Evolutionary conservation across 2,329 filamentous ascomycete species (phyloP).

Genomic region (Penicillium sp.): DNA sequence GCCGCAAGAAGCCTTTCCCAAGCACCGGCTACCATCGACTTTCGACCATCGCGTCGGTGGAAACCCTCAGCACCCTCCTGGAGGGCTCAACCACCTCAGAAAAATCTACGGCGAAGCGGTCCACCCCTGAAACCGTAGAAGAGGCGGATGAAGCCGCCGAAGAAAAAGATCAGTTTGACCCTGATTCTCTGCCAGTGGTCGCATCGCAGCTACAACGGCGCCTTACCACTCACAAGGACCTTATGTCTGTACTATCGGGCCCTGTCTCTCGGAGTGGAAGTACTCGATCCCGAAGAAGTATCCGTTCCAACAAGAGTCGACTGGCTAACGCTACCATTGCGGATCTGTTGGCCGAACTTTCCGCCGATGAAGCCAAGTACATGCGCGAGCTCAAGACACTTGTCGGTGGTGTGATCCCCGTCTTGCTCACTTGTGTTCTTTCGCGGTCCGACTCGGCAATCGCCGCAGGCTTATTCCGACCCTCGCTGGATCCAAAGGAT

Average conservation of each 20-base stretch:
- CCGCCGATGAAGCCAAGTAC: slow-evolving; percentile 83
- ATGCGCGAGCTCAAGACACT: slow-evolving; percentile 88
- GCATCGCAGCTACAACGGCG: slow-evolving; percentile 65
- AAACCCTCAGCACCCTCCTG: slow-evolving; percentile 51
- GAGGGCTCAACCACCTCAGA: slow-evolving; percentile 24
- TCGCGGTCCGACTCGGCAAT: slow-evolving; percentile 68
- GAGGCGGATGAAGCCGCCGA: slow-evolving; percentile 33
- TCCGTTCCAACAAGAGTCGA: slow-evolving; percentile 71
- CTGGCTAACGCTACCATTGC: slow-evolving; percentile 69
- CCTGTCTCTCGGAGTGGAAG: slow-evolving; percentile 65
- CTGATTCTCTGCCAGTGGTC: slow-evolving; percentile 52
- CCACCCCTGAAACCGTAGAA: slow-evolving; percentile 12
- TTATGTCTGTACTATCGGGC: slow-evolving; percentile 86
- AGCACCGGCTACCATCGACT: slow-evolving; percentile 57
- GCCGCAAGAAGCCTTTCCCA: slow-evolving; percentile 53
- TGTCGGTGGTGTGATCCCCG: slow-evolving; percentile 92
- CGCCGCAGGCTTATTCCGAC: slow-evolving; percentile 69
- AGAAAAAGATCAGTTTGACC: slow-evolving; percentile 49
- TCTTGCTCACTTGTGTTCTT: slow-evolving; percentile 82
- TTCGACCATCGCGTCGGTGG: slow-evolving; percentile 62
- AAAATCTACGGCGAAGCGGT: not conserved
- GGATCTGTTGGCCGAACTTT: slow-evolving; percentile 78
- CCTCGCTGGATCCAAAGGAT: slow-evolving; percentile 56
- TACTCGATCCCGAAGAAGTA: slow-evolving; percentile 75
- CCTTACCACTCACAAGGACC: slow-evolving; percentile 87